Base-by-base conservation (phyloP, 352 stramenopile genomes). In the Blastocystis sp. region DNA sequence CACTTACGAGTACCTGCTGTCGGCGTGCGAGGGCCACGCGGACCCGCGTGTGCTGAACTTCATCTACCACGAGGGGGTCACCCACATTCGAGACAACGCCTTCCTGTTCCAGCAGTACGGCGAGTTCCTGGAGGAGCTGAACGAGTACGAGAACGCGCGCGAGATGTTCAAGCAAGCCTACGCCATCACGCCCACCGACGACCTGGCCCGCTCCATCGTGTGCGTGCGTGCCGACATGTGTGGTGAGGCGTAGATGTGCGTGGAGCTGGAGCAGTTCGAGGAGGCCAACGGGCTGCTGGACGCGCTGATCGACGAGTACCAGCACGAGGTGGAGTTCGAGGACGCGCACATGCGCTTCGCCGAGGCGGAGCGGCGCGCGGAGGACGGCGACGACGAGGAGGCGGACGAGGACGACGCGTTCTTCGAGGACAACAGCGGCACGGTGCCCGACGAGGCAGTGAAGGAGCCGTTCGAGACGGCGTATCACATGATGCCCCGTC, bases 21-120 rank as follows among this genome's bases (percentile, higher is more conserved):
- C 65, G 14, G 65, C 65, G 1, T 76, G 65, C 43, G 65, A 76
- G 4, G 65, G 65, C 65, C 54, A 61, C 54, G 11, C 14, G 7
- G 65, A 76, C n/a, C 65, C 65, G 7, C 65, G 65, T 42, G 43
- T 76, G 34, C 1, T 76, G 11, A 76, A 76, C 65, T 76, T 54
- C 43, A 38, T 76, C 4, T 76, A 76, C 52, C 4, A 11, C 14
- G 14, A 76, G 65, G 65, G 14, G 9, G 34, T 76, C 9, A 19
- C 42, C 24, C 10, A 52, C 14, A 42, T 76, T 11, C 17, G 24
- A 9, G 38, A 43, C 24, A 76, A 76, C 43, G 65, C 65, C 9
- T 17, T 76, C 9, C 65, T 76, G 65, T 42, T 76, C 14, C 19
- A 17, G 34, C 65, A 76, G n/a, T 76, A 76, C n/a, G 65, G 9